Conservation (phyloP, 148 eudicot genomes). For the Rhododendron vialii region DNA sequence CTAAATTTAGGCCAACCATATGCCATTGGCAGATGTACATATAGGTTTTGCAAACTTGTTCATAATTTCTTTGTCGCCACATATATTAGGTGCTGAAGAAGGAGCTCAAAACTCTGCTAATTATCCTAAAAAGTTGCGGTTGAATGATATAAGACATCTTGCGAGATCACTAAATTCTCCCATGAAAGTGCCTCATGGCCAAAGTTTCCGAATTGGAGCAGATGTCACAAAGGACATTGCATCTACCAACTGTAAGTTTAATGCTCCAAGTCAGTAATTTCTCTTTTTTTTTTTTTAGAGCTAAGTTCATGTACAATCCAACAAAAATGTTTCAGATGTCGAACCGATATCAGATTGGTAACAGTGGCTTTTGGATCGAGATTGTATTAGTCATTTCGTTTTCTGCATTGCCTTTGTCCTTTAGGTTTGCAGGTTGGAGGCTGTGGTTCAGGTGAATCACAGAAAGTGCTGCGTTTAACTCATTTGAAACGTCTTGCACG, state of each 20-base stretch:
- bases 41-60: neutral
- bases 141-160: slow-evolving; percentile 34
- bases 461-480: slow-evolving; percentile 26
- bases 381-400: neutral
- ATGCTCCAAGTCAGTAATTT: neutral
- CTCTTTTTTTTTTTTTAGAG: neutral
- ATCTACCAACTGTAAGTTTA: slow-evolving; percentile 23
- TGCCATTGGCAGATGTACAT: neutral
- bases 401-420: neutral
- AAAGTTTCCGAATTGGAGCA: slow-evolving; percentile 2
- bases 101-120: slow-evolving; percentile 7
- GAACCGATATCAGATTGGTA: neutral
- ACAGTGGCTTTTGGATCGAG: neutral
- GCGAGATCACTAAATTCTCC: slow-evolving; percentile 25
- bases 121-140: slow-evolving; percentile 28
- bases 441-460: slow-evolving; percentile 23
- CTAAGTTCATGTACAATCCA: neutral
- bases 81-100: slow-evolving; percentile 7
- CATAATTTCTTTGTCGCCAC: neutral
- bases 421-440: neutral
- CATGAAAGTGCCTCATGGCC: slow-evolving; percentile 1
- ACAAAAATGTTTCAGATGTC: neutral
- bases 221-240: neutral
- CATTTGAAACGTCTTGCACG: slow-evolving; percentile 47
- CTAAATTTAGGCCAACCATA: too few relatives aligned